Conservation (phyloP, 176 grass and related monocot genomes). For the Zea mays region Zm-B73-REFERENCE-NAM-5.0 NC_050105.1:143883501-143884000, state of each 20-base stretch:
- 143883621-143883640: slow-evolving; percentile 46
- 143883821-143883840: too few relatives aligned
- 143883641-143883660: slow-evolving; percentile 6
- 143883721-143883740: slow-evolving; percentile 50
- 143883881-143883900: not conserved
- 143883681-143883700: not conserved
- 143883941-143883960: not conserved
- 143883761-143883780: slow-evolving; percentile 27
- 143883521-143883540: too few relatives aligned
- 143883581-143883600: too few relatives aligned
- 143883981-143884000: not conserved
- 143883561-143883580: too few relatives aligned
- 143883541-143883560: too few relatives aligned
- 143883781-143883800: not conserved
- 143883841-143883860: too few relatives aligned
- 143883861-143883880: too few relatives aligned
- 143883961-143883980: not conserved
- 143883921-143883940: not conserved
- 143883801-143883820: not conserved
- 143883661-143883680: slow-evolving; percentile 9
- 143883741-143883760: slow-evolving; percentile 30
- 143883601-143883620: slow-evolving; percentile 29
- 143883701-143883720: not conserved
- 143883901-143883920: not conserved
- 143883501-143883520: too few relatives aligned